phyloP scores from a whole-genome alignment of 371 early-diverging fungal species.

The Syncephalastrum monosporum region DNA sequence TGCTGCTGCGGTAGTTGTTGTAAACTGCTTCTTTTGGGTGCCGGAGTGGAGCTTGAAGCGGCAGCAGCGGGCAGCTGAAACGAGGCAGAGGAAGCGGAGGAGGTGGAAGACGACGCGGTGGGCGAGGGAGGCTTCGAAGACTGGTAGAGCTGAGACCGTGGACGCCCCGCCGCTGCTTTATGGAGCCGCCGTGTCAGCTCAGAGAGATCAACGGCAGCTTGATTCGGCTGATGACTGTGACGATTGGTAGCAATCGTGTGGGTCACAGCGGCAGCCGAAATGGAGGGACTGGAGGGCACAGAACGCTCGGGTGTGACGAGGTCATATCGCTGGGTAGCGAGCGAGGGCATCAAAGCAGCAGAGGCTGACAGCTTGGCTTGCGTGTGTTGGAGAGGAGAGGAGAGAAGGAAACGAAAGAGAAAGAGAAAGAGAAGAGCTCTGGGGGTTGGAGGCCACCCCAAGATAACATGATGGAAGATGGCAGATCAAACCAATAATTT shows the following conservation, averaged over 20 bases:
- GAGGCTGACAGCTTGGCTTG: too few relatives aligned
- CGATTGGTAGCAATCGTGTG: conserved; percentile 40
- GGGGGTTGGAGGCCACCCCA: background rate
- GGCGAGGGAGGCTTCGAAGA: conserved; percentile 24
- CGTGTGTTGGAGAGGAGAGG: background rate
- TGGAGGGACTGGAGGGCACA: conserved; percentile 40
- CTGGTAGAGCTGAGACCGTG: conserved; percentile 38
- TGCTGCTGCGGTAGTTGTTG: conserved; percentile 1
- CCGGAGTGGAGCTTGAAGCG: conserved; percentile 11
- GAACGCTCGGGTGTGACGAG: conserved; percentile 45
- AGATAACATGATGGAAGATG: background rate
- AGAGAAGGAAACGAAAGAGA: background rate
- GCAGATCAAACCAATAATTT: too few relatives aligned
- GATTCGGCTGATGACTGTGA: conserved; percentile 23
- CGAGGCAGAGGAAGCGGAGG: conserved; percentile 8
- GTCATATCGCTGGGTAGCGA: conserved; percentile 14
- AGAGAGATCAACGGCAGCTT: conserved; percentile 30
- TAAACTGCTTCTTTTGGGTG: background rate
- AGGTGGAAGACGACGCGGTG: conserved; percentile 14
- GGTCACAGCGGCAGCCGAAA: conserved; percentile 43
- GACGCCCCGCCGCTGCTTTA: conserved; percentile 18
- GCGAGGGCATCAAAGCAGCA: too few relatives aligned
- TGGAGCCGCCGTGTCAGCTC: conserved; percentile 35
- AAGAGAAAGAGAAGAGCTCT: background rate
- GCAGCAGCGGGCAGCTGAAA: conserved; percentile 4